Evolutionary conservation across 179 eudicot genomes (phyloP).

Genomic region (Actinidia chinensis): DNA sequence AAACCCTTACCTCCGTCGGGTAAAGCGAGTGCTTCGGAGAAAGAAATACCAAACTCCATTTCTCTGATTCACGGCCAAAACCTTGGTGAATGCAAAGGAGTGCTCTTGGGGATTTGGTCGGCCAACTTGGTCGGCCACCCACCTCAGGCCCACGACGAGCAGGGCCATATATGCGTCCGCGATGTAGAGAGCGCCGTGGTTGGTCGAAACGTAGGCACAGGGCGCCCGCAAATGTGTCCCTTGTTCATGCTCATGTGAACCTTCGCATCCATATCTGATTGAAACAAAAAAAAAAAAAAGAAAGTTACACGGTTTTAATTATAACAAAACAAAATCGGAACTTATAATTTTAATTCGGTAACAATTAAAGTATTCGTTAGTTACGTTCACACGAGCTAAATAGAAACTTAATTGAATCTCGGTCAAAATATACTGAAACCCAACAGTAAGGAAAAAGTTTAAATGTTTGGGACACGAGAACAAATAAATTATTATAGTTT

Average conservation of each 20-base stretch:
- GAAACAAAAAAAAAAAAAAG: no score
- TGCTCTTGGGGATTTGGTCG: slow-evolving; percentile 42
- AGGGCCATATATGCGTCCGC: slow-evolving; percentile 88
- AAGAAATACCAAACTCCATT: slow-evolving; percentile 63
- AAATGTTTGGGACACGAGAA: no score
- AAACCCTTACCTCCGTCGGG: slow-evolving; percentile 49
- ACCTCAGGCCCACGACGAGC: slow-evolving; percentile 70
- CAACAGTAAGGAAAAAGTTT: no score
- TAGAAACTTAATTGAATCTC: no score
- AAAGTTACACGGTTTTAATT: neutral
- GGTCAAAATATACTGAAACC: no score
- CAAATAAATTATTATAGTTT: no score
- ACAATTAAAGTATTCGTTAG: neutral
- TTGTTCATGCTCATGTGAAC: slow-evolving; percentile 12
- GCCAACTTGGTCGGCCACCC: slow-evolving; percentile 57
- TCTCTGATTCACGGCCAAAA: slow-evolving; percentile 58
- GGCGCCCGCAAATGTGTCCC: slow-evolving; percentile 78
- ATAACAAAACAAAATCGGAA: neutral
- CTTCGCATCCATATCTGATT: neutral
- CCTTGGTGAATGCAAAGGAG: slow-evolving; percentile 60
- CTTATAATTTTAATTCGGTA: neutral
- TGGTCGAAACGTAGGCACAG: slow-evolving; percentile 71
- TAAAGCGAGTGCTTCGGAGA: slow-evolving; percentile 61
- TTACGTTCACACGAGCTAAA: neutral
- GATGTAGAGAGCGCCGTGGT: slow-evolving; percentile 61